These are phyloP conservation scores for Lactifluus volemus DNA, from an alignment of 768 basidiomycete genomes.

Conservation along the genomic window DNA sequence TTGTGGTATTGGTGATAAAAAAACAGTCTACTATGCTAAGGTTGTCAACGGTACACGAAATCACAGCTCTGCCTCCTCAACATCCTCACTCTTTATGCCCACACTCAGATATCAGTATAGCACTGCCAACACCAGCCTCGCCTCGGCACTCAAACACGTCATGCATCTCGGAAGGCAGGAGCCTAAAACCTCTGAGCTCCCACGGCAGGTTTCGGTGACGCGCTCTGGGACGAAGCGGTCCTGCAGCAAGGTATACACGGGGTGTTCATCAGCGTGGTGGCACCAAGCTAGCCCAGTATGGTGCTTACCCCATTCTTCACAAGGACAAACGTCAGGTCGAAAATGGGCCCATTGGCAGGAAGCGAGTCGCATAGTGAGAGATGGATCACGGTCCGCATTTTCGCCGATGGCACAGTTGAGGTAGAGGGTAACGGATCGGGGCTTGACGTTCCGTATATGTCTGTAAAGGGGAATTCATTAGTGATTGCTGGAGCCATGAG, in stretches of 20 bases:
- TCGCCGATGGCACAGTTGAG: constrained; percentile 25
- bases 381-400: constrained; percentile 55
- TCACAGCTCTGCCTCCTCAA: too few species aligned
- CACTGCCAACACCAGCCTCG: too few species aligned
- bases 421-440: constrained; percentile 28
- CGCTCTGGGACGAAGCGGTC: constrained; percentile 72
- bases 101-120: too few species aligned
- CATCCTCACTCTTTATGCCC: too few species aligned
- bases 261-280: constrained; percentile 4
- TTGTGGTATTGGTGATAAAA: too few species aligned
- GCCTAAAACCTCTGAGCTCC: too few species aligned
- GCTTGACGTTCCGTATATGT: constrained; percentile 48
- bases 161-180: too few species aligned
- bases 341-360: constrained; percentile 68
- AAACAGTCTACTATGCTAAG: too few species aligned
- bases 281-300: background rate
- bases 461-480: constrained; percentile 27
- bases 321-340: constrained; percentile 66
- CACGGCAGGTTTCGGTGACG: constrained; percentile 79
- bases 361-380: constrained; percentile 64
- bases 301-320: constrained; percentile 61
- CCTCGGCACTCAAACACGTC: too few species aligned
- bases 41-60: too few species aligned
- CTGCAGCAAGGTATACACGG: constrained; percentile 29
- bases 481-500: background rate